Evolutionary conservation across 2,329 filamentous ascomycete species (phyloP).

Genomic region (Diatrype stigma): DNA sequence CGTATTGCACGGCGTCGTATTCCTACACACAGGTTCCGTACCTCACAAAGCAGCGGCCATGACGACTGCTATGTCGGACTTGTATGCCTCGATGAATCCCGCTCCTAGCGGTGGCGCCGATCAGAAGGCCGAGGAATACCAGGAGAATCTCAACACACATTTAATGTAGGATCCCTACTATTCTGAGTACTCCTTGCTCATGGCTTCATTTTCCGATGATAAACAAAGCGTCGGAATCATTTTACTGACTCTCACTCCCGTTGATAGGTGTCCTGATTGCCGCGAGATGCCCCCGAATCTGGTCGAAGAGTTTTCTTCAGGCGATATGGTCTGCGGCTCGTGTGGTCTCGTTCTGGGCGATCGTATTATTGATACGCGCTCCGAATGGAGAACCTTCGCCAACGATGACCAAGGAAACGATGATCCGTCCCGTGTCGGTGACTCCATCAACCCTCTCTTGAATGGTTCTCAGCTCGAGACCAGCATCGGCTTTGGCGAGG

Average conservation of each 20-base stretch:
- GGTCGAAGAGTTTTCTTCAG: slow-evolving; percentile 85
- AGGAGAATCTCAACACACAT: slow-evolving; percentile 81
- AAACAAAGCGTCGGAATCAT: too few species aligned
- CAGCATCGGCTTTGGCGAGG: slow-evolving; percentile 78
- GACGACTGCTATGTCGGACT: slow-evolving; percentile 6
- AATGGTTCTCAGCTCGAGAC: slow-evolving; percentile 89
- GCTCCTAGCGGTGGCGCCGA: slow-evolving; percentile 16
- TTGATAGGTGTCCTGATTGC: slow-evolving; percentile 70
- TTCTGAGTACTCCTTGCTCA: background rate
- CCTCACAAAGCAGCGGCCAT: background rate
- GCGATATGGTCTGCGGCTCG: slow-evolving; percentile 87
- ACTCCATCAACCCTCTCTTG: slow-evolving; percentile 82
- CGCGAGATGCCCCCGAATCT: slow-evolving; percentile 88
- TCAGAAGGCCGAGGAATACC: slow-evolving; percentile 45
- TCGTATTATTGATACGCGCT: slow-evolving; percentile 90
- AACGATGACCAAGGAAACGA: slow-evolving; percentile 97
- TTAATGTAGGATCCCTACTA: slow-evolving; percentile 52
- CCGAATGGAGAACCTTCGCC: slow-evolving; percentile 97
- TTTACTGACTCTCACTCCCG: background rate
- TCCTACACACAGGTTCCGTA: too few species aligned
- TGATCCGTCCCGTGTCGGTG: slow-evolving; percentile 96
- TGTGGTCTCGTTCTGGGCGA: slow-evolving; percentile 89
- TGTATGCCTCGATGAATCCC: slow-evolving; percentile 37
- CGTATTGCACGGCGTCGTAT: too few species aligned
- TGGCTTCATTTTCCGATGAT: too few species aligned